These are phyloP conservation scores for Aureobasidium sp. DNA, from an alignment of 2,329 filamentous ascomycete species.

Conservation along the genomic window DNA sequence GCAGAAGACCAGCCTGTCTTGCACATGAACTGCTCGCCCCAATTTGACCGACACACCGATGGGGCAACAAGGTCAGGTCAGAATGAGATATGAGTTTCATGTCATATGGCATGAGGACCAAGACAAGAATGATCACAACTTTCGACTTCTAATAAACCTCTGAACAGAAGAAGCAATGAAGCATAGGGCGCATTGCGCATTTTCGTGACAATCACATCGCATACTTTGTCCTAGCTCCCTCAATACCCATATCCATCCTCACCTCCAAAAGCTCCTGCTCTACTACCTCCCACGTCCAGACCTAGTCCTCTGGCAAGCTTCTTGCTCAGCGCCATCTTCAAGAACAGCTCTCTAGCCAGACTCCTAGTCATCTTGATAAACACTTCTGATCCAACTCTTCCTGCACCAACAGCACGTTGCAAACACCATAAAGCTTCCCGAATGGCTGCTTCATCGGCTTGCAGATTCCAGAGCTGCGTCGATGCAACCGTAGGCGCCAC, in stretches of 20 bases:
- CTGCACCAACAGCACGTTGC: slow-evolving; percentile 65
- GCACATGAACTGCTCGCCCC: neutral
- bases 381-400: slow-evolving; percentile 61
- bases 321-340: slow-evolving; percentile 72
- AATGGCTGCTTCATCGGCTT: slow-evolving; percentile 80
- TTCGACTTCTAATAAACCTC: too few species aligned
- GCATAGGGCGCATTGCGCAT: too few species aligned
- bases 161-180: too few species aligned
- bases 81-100: neutral
- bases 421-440: slow-evolving; percentile 82
- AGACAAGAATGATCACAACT: too few species aligned
- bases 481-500: slow-evolving; percentile 91
- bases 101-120: neutral
- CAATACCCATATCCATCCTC: slow-evolving; percentile 6
- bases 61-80: neutral
- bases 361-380: slow-evolving; percentile 69
- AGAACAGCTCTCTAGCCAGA: slow-evolving; percentile 70
- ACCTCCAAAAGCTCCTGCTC: neutral
- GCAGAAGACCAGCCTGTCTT: neutral
- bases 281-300: slow-evolving; percentile 35
- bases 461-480: slow-evolving; percentile 82
- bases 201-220: too few species aligned
- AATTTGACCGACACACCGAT: too few species aligned
- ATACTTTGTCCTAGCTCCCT: neutral
- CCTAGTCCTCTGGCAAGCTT: slow-evolving; percentile 76